Evolutionary conservation across 768 basidiomycete genomes (phyloP), one percentile per base, ranked within the genome.

Genomic region (Cystobasidium tubakii): DNA sequence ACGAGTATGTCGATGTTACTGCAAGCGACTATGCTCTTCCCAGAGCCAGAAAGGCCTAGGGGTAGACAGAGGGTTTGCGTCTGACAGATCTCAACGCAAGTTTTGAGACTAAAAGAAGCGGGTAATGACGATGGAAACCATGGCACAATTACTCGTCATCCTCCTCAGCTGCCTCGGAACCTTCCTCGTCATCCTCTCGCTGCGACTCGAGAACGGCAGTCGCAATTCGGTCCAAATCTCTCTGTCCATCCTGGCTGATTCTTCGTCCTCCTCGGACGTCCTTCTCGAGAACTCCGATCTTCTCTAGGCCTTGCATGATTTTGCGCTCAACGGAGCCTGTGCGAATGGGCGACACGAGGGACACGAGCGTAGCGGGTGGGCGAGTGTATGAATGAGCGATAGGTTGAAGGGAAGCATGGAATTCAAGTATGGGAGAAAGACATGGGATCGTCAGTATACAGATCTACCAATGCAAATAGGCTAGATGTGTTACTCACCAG

Each of bases 281-380:
- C 83, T 89, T 86, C 85, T 98, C 96, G 79, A 98, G 86, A 74
- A 98, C 96, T 80, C 94, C 94, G 80, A 99, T 97, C 86, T 95
- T 96, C 86, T 97, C 95, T 78, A 98, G 85, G 57, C 92, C 88
- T 84, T 99, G 95, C 84, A 94, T 92, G 78, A 97, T 84, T 84
- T 90, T 93, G 81, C 94, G 90, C 83, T 97, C 92, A 64, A 97
- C 90, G 73, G 88, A 88, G 70, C 89, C 86, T 71, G 27, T 33
- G 23, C 34, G 42, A 13, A 42, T 1, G 36, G 31, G 21, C 54
- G 29, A n/a, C 13, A 39, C 39, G 39, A 39, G 21, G 34, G 29
- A n/a, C 13, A 39, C 39, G 39, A 39, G 39, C 39, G 25, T 36
- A 62, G 31, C 62, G 46, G 17, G 17, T 33, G 66, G 31, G 29